Evolutionary conservation across 2,329 filamentous ascomycete species (phyloP).

Genomic region (Curvularia sp.): DNA sequence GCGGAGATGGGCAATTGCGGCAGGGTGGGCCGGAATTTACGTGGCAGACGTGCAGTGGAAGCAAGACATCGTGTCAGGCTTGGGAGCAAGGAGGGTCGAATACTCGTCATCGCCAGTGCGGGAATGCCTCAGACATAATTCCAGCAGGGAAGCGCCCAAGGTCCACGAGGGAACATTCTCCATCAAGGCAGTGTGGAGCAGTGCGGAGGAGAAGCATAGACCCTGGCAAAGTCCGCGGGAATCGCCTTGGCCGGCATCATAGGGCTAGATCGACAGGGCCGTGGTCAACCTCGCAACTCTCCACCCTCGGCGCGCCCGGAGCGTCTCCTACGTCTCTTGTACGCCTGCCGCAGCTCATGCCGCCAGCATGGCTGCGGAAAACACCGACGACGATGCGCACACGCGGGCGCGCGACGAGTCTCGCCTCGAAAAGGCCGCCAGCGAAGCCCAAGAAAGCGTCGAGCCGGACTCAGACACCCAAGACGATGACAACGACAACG

Average conservation of each 20-base stretch:
- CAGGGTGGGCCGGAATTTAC: constrained; percentile 5
- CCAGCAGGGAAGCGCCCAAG: constrained; percentile 1
- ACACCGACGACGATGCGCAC: constrained; percentile 47
- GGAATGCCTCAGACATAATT: constrained; percentile 26
- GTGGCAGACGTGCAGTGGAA: constrained; percentile 12
- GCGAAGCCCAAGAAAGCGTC: constrained; percentile 30
- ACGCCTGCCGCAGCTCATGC: constrained; percentile 46
- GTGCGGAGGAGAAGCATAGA: constrained; percentile 21
- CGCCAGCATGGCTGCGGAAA: constrained; percentile 52
- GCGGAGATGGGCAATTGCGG: constrained; percentile 17
- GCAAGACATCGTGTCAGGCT: constrained; percentile 34
- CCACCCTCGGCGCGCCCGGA: constrained; percentile 29
- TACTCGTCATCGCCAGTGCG: constrained; percentile 35
- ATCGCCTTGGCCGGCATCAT: constrained; percentile 41
- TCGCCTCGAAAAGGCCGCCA: constrained; percentile 26
- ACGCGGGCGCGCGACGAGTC: constrained; percentile 35
- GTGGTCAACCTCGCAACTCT: constrained; percentile 27
- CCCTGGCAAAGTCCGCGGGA: constrained; percentile 22
- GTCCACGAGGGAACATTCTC: constrained; percentile 1
- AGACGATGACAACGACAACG: constrained; percentile 70
- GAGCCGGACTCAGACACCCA: constrained; percentile 54
- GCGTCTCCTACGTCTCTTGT: constrained; percentile 25
- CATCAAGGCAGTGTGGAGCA: constrained; percentile 16
- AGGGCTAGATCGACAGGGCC: constrained; percentile 29
- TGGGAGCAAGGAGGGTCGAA: constrained; percentile 31